phyloP scores from a whole-genome alignment of 2,329 filamentous ascomycete genomes.

The Botryotinia globosa region DNA sequence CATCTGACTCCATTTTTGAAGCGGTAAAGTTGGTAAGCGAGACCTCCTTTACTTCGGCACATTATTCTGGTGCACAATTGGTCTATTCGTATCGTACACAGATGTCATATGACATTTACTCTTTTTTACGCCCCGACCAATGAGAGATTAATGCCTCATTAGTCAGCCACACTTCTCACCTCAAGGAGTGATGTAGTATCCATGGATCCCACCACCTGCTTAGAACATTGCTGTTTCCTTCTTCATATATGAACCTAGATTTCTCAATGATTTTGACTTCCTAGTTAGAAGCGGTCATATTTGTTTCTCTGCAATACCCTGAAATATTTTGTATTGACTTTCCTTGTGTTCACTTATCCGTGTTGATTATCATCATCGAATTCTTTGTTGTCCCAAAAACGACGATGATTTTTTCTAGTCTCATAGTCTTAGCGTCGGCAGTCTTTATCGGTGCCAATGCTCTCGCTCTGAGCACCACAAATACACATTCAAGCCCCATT shows the following conservation, averaged over 20 bases:
- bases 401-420: not conserved
- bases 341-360: not conserved
- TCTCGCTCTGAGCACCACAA: not conserved
- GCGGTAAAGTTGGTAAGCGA: constrained; percentile 10
- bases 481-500: not conserved
- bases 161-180: not conserved
- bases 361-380: not conserved
- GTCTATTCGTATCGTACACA: constrained; percentile 1
- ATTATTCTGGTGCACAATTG: not conserved
- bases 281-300: not conserved
- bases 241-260: not conserved
- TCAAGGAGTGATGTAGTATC: not conserved
- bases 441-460: not conserved
- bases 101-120: not conserved
- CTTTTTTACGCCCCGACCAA: not conserved
- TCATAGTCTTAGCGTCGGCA: not conserved
- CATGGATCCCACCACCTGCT: not conserved
- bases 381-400: not conserved
- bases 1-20: not conserved
- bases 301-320: not conserved
- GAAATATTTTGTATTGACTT: not conserved
- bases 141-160: not conserved
- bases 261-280: not conserved
- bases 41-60: constrained; percentile 2
- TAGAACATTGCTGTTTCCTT: not conserved